These are phyloP conservation scores for Potentilla sterilis DNA, from an alignment of 306 rosid genomes.

Conservation along the genomic window DNA sequence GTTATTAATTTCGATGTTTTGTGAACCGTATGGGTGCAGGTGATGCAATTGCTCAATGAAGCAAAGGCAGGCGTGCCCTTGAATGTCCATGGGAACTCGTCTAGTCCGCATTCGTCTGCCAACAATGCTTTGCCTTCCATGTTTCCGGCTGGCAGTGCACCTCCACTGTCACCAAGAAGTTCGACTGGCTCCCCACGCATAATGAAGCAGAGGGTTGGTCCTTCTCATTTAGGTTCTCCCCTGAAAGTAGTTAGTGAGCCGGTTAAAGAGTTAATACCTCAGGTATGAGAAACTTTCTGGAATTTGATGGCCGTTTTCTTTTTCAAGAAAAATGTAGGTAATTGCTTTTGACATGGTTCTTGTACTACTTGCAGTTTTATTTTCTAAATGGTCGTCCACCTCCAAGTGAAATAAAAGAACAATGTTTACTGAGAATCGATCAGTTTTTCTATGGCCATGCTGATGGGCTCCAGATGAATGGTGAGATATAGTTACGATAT, in stretches of 20 bases:
- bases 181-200: slow-evolving; percentile 90
- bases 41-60: slow-evolving; percentile 73
- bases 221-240: slow-evolving; percentile 84
- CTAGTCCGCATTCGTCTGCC: slow-evolving; percentile 81
- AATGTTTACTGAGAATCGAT: slow-evolving; percentile 60
- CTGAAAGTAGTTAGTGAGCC: slow-evolving; percentile 95
- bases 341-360: slow-evolving; percentile 19
- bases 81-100: slow-evolving; percentile 84
- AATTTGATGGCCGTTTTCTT: slow-evolving; percentile 11
- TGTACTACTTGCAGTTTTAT: slow-evolving; percentile 73
- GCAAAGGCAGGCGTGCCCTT: slow-evolving; percentile 89
- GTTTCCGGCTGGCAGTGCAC: slow-evolving; percentile 99
- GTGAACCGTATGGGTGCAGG: slow-evolving; percentile 38
- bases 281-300: slow-evolving; percentile 52
- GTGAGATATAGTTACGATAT: slow-evolving; percentile 52
- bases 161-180: slow-evolving; percentile 95
- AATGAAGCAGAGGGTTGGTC: slow-evolving; percentile 88
- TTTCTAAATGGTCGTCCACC: slow-evolving; percentile 87
- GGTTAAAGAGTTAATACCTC: slow-evolving; percentile 92
- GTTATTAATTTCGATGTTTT: background rate
- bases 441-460: slow-evolving; percentile 67
- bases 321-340: slow-evolving; percentile 18
- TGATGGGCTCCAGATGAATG: slow-evolving; percentile 79
- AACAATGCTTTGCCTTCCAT: slow-evolving; percentile 88
- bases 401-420: slow-evolving; percentile 77